Percentiles rank a stretch among this genome's conserved stretches.
phyloP scores from a whole-genome alignment of 257 asterid species.

The Petunia axillaris region DNA sequence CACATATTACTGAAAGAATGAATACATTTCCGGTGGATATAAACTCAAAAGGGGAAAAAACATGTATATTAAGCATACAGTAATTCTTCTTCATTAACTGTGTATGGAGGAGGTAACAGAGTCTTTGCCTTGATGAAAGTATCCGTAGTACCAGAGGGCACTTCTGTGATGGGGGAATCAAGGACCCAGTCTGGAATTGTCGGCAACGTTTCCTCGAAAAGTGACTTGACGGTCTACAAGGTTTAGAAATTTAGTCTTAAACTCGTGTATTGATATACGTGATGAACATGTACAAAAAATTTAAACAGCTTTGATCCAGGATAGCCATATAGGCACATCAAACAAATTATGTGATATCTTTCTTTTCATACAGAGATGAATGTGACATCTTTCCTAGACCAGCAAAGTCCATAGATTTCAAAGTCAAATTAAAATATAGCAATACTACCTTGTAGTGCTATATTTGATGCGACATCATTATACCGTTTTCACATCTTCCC shows the following conservation, averaged over 20 bases:
- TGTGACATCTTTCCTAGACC: neutral
- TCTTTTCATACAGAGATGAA: neutral
- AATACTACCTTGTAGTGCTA: neutral
- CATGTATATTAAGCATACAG: constrained; percentile 55
- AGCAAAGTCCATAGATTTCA: neutral
- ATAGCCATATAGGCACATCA: neutral
- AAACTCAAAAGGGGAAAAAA: neutral
- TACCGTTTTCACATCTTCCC: neutral
- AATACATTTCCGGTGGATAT: neutral
- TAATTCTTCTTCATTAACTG: constrained; percentile 61
- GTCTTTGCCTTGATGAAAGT: constrained; percentile 61
- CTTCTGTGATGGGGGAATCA: constrained; percentile 64
- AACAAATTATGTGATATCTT: neutral
- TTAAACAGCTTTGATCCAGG: neutral
- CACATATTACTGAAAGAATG: neutral
- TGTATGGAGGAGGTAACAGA: constrained; percentile 64
- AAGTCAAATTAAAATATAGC: neutral
- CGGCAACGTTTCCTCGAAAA: constrained; percentile 71
- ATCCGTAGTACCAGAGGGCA: constrained; percentile 43
- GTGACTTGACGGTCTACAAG: constrained; percentile 66
- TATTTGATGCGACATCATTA: too few relatives aligned
- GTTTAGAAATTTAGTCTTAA: constrained; percentile 17
- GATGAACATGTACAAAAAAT: neutral
- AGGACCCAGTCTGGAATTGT: constrained; percentile 72
- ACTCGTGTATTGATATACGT: neutral